Evolutionary conservation across 1,284 basidiomycete species (phyloP).

Genomic region (Athelia psychrophila): DNA sequence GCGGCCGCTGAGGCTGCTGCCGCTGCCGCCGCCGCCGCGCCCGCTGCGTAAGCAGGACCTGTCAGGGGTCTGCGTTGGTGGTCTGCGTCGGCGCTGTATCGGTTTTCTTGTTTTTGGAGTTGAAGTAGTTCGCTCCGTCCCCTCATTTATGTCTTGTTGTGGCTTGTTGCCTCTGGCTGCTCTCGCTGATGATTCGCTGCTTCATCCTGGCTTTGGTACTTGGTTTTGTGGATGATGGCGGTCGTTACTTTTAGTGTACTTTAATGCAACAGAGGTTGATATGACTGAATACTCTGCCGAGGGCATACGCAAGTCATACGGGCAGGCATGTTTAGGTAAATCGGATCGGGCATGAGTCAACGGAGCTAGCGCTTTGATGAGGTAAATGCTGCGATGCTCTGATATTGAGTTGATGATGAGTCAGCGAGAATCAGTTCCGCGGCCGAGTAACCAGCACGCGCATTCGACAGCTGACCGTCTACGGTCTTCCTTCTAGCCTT

Average conservation of each 20-base stretch:
- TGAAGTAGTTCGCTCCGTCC: conserved; percentile 26
- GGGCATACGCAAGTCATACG: conserved; percentile 4
- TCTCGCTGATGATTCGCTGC: conserved; percentile 15
- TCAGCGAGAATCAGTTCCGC: too few species aligned
- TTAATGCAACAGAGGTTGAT: conserved; percentile 59
- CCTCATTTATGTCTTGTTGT: conserved; percentile 27
- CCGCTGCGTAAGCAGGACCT: background rate
- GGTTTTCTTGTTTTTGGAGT: conserved; percentile 16
- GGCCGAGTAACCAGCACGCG: too few species aligned
- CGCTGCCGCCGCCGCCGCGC: conserved; percentile 11
- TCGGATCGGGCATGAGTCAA: conserved; percentile 1
- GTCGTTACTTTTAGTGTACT: conserved; percentile 58
- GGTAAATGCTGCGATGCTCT: too few species aligned
- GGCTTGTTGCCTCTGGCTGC: conserved; percentile 30
- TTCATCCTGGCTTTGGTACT: conserved; percentile 23
- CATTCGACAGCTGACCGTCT: too few species aligned
- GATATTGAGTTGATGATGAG: too few species aligned
- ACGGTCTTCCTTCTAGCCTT: too few species aligned
- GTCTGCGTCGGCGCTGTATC: background rate
- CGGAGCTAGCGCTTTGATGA: background rate
- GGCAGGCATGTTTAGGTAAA: conserved; percentile 5
- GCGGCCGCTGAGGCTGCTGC: conserved; percentile 34
- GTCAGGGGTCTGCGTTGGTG: background rate
- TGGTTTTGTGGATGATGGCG: conserved; percentile 44
- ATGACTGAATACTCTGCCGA: conserved; percentile 33